Evolutionary conservation across 495 filamentous ascomycete species (phyloP).

Genomic region (Hypoxylon perforatum): DNA sequence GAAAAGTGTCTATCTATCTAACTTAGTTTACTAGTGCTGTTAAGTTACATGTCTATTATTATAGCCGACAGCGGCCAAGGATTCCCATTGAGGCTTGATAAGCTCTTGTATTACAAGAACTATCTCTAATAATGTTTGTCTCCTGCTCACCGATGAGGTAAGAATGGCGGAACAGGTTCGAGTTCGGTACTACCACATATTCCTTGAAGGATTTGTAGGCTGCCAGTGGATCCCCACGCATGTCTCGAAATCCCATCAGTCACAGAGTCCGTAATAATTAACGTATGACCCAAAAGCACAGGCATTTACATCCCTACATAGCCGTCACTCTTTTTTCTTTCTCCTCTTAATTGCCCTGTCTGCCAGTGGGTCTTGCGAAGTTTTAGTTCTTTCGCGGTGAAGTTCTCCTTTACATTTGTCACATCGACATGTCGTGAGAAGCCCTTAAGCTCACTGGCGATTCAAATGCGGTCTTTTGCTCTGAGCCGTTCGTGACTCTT

Average conservation of each 20-base stretch:
- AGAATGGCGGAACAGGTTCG: slow-evolving; percentile 2
- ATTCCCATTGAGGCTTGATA: neutral
- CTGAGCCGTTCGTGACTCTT: slow-evolving; percentile 7
- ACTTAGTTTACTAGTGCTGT: too few relatives aligned
- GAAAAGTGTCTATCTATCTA: too few relatives aligned
- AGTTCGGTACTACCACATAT: slow-evolving; percentile 15
- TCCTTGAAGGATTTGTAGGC: slow-evolving; percentile 31
- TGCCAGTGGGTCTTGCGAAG: neutral
- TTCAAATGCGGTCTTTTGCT: slow-evolving; percentile 16
- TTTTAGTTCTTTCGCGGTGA: neutral
- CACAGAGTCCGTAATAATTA: slow-evolving; percentile 28
- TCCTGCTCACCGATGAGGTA: neutral
- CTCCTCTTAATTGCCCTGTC: neutral
- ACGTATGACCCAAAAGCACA: slow-evolving; percentile 8
- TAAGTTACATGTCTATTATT: too few relatives aligned
- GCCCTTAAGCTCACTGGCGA: neutral
- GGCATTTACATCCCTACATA: slow-evolving; percentile 19
- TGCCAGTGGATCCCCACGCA: slow-evolving; percentile 23
- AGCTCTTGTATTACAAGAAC: neutral
- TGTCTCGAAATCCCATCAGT: slow-evolving; percentile 32
- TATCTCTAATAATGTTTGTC: neutral
- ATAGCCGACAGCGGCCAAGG: neutral
- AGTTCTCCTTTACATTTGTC: neutral
- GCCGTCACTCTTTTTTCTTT: slow-evolving; percentile 3
- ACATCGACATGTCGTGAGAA: slow-evolving; percentile 2